Base-by-base conservation (phyloP, 768 basidiomycete genomes). In the Lactifluus hygrophoroides region DNA sequence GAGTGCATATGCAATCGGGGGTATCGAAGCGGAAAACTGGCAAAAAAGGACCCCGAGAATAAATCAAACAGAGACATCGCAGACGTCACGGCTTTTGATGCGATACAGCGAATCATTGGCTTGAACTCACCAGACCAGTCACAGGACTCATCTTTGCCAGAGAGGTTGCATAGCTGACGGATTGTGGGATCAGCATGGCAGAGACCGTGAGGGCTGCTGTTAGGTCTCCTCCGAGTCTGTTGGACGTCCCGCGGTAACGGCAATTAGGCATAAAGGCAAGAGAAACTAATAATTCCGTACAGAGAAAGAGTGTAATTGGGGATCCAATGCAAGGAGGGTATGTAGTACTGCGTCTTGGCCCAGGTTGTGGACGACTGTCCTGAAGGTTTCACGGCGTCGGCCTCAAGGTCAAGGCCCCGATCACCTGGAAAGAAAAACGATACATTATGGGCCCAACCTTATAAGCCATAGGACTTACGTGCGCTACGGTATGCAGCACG, bases 151-250 rank as follows among this genome's bases (percentile, higher is more conserved):
- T 74, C 64, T 89, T 84, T 17, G 94, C 92, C 11, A 97, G 75
- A 0, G 91, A 88, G 3, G 88, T 84, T 8, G 91, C 94, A 67
- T 97, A 96, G 69, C 89, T 91, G 69, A 96, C 88, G 1, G 90
- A 89, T 69, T 90, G 86, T 6, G 90, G 88, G 67, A 90, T 87
- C 44, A 90, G 76, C 79, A 90, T 87, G 51, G 83, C 85, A 19
- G 88, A 87, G 9, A 96, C 84, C 0, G 93, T 93, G 28, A 93
- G 67, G 17, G 94, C 94, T 27, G 90, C 90, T 0, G 92, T 75
- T n/a, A 90, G 65, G 70, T 94, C 91, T 19, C 84, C 84, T 10
- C 78, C 74, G 23, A 86, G 73, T 40, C 82, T 84, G 38, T 45
- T 54, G 17, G 35, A 32, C 27, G 48, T 42, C 53, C 57, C 34